These are phyloP conservation scores for Fraxinus platypoda DNA, from an alignment of 305 asterid genomes.

Conservation along the genomic window DNA sequence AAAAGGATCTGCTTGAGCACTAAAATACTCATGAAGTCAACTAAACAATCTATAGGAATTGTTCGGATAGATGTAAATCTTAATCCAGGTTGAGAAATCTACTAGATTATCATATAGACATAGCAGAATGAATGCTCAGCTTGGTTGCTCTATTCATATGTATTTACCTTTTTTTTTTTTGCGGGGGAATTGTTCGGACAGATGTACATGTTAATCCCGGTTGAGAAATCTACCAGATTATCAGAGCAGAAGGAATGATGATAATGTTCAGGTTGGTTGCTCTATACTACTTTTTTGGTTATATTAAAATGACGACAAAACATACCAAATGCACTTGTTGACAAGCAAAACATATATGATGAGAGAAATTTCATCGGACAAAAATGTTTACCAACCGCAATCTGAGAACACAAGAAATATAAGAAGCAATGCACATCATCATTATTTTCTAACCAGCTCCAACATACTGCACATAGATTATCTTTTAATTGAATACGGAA, in stretches of 20 bases:
- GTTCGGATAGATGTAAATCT: background rate
- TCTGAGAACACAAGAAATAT: background rate
- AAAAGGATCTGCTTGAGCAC: background rate
- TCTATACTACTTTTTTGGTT: conserved; percentile 6
- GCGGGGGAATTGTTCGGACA: background rate
- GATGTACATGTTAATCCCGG: background rate
- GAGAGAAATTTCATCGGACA: background rate
- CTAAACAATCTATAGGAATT: background rate
- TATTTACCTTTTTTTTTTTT: background rate
- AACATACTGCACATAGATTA: background rate
- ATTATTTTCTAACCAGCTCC: conserved; percentile 10
- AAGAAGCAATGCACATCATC: background rate
- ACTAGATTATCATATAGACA: background rate
- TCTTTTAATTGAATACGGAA: background rate
- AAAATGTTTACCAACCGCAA: background rate
- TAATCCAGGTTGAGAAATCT: background rate
- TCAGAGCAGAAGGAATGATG: background rate
- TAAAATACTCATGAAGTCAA: background rate
- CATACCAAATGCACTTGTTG: background rate
- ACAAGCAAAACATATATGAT: background rate
- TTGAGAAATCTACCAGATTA: background rate
- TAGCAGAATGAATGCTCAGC: background rate
- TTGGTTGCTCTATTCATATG: background rate
- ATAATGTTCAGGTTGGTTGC: background rate
- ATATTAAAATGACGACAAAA: background rate